A percentile compares a stretch with the other conserved stretches of the same genome.
These are phyloP conservation scores for Pythium utonaiense DNA, from an alignment of 352 stramenopile species.

Conservation along the genomic window DNA sequence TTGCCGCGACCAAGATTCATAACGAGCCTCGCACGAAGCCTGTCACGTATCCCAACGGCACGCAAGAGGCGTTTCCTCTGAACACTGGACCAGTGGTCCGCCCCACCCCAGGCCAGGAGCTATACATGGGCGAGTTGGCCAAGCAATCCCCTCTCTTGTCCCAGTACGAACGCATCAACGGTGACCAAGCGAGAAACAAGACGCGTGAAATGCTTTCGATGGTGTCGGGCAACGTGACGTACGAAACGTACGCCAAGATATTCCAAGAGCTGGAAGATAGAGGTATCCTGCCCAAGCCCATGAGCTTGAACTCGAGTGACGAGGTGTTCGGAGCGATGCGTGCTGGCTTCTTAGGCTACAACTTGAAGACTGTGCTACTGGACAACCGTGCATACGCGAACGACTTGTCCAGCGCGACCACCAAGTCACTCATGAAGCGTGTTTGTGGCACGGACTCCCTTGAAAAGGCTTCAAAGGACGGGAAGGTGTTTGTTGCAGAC, in stretches of 20 bases:
- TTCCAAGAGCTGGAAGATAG: neutral
- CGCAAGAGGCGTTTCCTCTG: neutral
- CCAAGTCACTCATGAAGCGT: neutral
- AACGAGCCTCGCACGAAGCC: neutral
- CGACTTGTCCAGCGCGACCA: neutral
- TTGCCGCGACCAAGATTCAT: conserved; percentile 2
- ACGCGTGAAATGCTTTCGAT: neutral
- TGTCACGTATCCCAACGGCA: neutral
- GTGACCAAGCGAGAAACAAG: neutral
- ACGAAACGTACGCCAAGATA: neutral
- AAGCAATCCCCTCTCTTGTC: neutral
- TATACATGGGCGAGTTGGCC: neutral
- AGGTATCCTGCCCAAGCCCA: neutral
- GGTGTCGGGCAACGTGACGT: neutral
- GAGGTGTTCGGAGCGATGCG: neutral
- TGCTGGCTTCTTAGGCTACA: neutral
- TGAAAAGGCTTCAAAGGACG: neutral
- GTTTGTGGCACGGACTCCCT: neutral
- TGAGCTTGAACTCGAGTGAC: conserved; percentile 1
- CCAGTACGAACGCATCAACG: neutral
- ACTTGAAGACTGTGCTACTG: neutral
- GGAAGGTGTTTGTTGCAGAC: conserved; percentile 1
- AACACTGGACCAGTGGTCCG: neutral
- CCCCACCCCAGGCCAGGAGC: neutral
- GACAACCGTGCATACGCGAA: neutral